A percentile compares a stretch with the other conserved stretches of the same genome.
These are phyloP conservation scores for Leptographium lundbergii DNA, from an alignment of 2,329 filamentous ascomycete species.

Conservation along the genomic window DNA sequence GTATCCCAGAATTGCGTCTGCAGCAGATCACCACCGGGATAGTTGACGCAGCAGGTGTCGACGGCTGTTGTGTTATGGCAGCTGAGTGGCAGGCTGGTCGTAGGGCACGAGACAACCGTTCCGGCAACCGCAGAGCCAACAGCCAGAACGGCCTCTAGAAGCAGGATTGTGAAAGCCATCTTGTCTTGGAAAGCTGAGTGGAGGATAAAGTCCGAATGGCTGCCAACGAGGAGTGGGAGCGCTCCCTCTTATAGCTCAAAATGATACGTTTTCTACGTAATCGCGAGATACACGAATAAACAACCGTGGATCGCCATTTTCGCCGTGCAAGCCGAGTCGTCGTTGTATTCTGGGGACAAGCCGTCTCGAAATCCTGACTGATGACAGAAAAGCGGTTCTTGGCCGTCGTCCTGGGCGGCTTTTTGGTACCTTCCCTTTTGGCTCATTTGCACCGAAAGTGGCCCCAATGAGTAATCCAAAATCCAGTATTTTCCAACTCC, in stretches of 20 bases:
- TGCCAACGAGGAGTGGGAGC: no score
- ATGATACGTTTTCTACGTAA: neutral
- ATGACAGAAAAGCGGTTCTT: neutral
- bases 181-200: neutral
- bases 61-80: constrained; percentile 5
- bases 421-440: neutral
- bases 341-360: neutral
- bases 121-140: neutral
- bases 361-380: neutral
- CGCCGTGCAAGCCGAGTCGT: neutral
- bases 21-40: constrained; percentile 6
- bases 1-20: constrained; percentile 52
- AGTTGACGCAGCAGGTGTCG: constrained; percentile 6
- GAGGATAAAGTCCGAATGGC: neutral
- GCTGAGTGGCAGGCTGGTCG: constrained; percentile 3
- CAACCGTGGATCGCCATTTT: neutral
- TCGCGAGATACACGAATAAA: neutral
- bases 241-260: neutral
- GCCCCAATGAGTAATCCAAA: no score
- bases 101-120: neutral
- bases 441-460: neutral
- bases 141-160: neutral
- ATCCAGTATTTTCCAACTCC: no score
- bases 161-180: neutral
- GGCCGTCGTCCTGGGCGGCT: neutral